These are phyloP conservation scores for Magnusiomyces tetraspermus DNA, from an alignment of 1,139 yeast species.

Conservation along the genomic window DNA sequence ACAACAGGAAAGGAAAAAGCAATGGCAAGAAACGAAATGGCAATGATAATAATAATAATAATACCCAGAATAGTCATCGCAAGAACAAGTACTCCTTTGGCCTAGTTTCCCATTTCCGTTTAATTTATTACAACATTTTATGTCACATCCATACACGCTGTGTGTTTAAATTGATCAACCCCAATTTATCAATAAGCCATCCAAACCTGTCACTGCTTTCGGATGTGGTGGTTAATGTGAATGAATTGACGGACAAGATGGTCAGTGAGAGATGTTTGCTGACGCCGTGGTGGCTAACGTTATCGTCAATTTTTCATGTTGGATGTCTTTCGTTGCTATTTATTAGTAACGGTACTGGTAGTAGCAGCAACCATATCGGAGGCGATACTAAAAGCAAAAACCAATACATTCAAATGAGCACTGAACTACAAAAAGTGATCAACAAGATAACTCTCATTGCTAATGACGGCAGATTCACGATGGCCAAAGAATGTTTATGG, in stretches of 20 bases:
- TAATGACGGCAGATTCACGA: slow-evolving; percentile 40
- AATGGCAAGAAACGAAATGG: no score
- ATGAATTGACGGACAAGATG: slow-evolving; percentile 33
- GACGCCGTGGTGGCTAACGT: slow-evolving; percentile 49
- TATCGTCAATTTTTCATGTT: slow-evolving; percentile 41
- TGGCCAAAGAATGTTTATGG: slow-evolving; percentile 60
- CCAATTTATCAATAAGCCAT: slow-evolving; percentile 1
- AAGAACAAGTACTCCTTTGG: slow-evolving; percentile 18
- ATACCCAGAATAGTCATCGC: no score
- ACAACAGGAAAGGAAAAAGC: no score
- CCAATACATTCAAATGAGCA: slow-evolving; percentile 19
- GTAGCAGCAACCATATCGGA: no score
- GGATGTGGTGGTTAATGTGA: slow-evolving; percentile 21
- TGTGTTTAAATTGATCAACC: slow-evolving; percentile 12
- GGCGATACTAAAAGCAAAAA: no score
- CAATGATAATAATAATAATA: no score
- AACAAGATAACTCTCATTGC: slow-evolving; percentile 33
- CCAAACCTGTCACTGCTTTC: slow-evolving; percentile 8
- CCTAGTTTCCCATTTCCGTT: slow-evolving; percentile 14
- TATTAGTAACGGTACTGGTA: slow-evolving; percentile 38
- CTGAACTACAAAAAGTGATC: slow-evolving; percentile 21
- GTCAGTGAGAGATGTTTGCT: slow-evolving; percentile 18
- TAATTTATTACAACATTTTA: slow-evolving; percentile 13
- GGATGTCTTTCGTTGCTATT: slow-evolving; percentile 41
- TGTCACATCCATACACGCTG: slow-evolving; percentile 14